Evolutionary conservation across 2,329 filamentous ascomycete species (phyloP), one percentile per base, ranked within the genome.

Genomic region (Sporothrix humicola): DNA sequence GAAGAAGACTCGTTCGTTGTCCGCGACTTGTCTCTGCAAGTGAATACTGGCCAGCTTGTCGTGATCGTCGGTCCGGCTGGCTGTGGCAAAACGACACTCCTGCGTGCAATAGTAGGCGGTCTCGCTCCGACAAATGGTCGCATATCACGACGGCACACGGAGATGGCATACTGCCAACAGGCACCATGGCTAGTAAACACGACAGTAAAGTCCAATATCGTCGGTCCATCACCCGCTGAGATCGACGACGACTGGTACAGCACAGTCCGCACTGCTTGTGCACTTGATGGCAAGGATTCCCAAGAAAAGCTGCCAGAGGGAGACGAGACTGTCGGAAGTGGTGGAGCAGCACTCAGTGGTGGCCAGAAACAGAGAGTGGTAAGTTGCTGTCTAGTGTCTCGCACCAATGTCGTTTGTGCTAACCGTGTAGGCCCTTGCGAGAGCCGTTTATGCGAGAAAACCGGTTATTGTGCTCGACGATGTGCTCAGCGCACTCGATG

Each of bases 391-490:
- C n/a, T n/a, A n/a, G n/a, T n/a, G n/a, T n/a, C n/a, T n/a, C n/a
- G n/a, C n/a, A n/a, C n/a, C n/a, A n/a, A n/a, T n/a, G n/a, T n/a
- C n/a, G n/a, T n/a, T n/a, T 2, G 78, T 83, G 12, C 23, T 26
- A 3, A 26, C 23, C 23, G 23, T 26, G 23, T 26, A 26, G 23
- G 23, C 23, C 23, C 23, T 26, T 26, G 82, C 82, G 0, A 79
- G 82, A 31, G 80, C 81, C 0, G 42, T 83, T 1, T 82, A 78
- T 73, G 76, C 79, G 0, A 2, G 76, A 77, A 31, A 77, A 76
- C 23, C 75, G 79, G 77, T 80, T 3, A 73, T 80, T 2, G 59
- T 83, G 1, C 73, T 83, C 0, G 82, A 83, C 26, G 82, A 83
- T 52, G 77, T 76, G 0, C 80, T 83, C 54, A 82, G 79, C 63